These are phyloP conservation scores for Saturnispora gosingensis DNA, from an alignment of 805 yeast species.

Conservation along the genomic window DNA sequence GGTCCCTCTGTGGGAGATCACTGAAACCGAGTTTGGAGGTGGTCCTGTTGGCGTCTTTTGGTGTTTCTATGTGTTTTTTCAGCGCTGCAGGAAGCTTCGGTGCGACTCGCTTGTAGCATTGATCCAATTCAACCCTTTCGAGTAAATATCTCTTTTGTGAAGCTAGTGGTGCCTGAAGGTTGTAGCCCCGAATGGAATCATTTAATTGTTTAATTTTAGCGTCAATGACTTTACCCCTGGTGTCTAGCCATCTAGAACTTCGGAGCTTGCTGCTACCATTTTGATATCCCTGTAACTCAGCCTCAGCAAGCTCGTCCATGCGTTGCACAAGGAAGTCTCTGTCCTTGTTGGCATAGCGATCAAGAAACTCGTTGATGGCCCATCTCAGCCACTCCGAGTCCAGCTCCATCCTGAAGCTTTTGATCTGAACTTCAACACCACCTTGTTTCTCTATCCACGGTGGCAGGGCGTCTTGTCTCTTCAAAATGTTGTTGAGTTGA, in stretches of 20 bases:
- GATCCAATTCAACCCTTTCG: constrained; percentile 34
- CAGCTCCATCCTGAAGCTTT: constrained; percentile 37
- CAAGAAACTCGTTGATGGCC: constrained; percentile 25
- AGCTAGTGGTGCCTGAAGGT: constrained; percentile 53
- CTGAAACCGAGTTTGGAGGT: constrained; percentile 11
- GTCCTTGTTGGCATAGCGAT: constrained; percentile 17
- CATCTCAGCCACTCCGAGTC: constrained; percentile 32
- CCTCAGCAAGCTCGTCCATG: constrained; percentile 14
- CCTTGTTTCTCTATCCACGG: constrained; percentile 86
- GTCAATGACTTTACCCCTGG: constrained; percentile 25
- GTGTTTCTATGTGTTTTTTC: constrained; percentile 14
- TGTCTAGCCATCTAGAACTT: constrained; percentile 31
- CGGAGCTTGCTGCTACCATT: constrained; percentile 6
- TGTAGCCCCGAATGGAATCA: constrained; percentile 45
- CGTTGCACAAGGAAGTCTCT: constrained; percentile 14
- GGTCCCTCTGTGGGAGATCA: constrained; percentile 17
- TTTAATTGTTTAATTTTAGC: constrained; percentile 34
- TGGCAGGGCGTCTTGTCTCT: constrained; percentile 69
- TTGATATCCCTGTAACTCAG: constrained; percentile 12
- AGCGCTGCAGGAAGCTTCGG: constrained; percentile 15
- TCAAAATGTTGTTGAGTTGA: constrained; percentile 68
- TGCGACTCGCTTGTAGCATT: constrained; percentile 30
- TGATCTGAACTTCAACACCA: constrained; percentile 40
- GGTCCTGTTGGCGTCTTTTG: not conserved
- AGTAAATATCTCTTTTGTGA: constrained; percentile 48